Conservation (phyloP, 352 stramenopile species). For the Phytophthora pisi region DNA sequence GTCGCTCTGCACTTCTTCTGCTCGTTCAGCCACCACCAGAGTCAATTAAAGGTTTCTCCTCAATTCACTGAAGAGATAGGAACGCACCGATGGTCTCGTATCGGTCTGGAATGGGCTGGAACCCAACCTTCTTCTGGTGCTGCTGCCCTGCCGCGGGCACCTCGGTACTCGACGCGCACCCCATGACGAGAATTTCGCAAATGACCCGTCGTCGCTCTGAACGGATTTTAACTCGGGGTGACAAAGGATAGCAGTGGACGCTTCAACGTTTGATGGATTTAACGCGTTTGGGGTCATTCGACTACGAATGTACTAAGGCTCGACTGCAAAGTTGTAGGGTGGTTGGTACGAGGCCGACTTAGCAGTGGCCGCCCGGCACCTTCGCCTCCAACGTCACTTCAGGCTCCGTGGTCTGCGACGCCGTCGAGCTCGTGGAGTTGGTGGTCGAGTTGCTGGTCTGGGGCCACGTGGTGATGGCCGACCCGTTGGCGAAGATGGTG, state of each 20-base stretch:
- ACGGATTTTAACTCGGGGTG: constrained; percentile 10
- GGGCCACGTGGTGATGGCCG: constrained; percentile 44
- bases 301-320: not conserved
- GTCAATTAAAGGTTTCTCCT: not conserved
- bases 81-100: constrained; percentile 63
- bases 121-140: constrained; percentile 24
- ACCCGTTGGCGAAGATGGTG: constrained; percentile 50
- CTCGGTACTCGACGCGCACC: constrained; percentile 29
- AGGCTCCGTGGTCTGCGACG: constrained; percentile 2
- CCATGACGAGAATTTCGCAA: constrained; percentile 28
- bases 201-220: constrained; percentile 23
- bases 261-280: constrained; percentile 12
- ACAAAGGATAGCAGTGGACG: constrained; percentile 7
- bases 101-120: constrained; percentile 56
- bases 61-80: not conserved
- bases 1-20: constrained; percentile 51
- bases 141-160: not conserved
- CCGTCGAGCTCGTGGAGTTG: constrained; percentile 12
- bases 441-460: constrained; percentile 29
- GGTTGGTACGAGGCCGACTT: constrained; percentile 4
- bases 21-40: not conserved
- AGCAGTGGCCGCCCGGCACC: constrained; percentile 15
- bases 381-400: constrained; percentile 9
- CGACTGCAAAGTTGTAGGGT: not conserved
- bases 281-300: not conserved